A percentile compares a stretch with the other conserved stretches of the same genome.
Conservation (phyloP, 345 rosid species). For the Angophora floribunda region DNA sequence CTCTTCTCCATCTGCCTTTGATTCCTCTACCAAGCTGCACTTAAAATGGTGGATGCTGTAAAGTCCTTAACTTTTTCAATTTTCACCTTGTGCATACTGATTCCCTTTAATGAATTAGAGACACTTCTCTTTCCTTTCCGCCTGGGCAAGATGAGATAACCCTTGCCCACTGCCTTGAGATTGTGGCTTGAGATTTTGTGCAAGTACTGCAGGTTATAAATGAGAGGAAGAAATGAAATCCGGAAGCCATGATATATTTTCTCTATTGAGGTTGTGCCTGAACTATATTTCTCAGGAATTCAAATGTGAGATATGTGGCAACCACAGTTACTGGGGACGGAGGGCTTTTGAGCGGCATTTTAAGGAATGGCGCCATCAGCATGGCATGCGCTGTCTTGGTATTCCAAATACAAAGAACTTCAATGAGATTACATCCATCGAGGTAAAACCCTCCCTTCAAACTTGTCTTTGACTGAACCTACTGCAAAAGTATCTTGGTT, state of each 20-base stretch:
- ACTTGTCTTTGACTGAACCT: not conserved
- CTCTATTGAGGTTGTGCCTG: not conserved
- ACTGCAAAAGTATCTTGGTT: not conserved
- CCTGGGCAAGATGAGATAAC: not conserved
- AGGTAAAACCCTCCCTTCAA: conserved; percentile 23
- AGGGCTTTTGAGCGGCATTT: conserved; percentile 97
- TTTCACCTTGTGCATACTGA: not conserved
- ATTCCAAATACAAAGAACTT: conserved; percentile 99
- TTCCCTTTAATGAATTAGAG: not conserved
- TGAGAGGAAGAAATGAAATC: not conserved
- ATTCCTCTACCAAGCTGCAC: no score
- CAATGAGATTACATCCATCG: conserved; percentile 88
- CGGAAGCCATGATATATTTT: not conserved
- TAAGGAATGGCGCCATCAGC: conserved; percentile 98
- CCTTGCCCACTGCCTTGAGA: not conserved
- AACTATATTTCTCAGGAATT: conserved; percentile 46
- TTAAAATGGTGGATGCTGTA: not conserved
- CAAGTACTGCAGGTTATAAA: not conserved
- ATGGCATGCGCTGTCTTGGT: conserved; percentile 98
- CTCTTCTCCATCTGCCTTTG: not conserved
- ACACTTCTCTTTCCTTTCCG: not conserved
- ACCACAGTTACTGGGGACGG: conserved; percentile 96
- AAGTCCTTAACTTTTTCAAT: not conserved
- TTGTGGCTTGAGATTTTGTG: not conserved
- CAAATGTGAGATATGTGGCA: conserved; percentile 94